Base-by-base conservation (phyloP, 768 basidiomycete genomes). In the Rhodotorula kratochvilovae region DNA sequence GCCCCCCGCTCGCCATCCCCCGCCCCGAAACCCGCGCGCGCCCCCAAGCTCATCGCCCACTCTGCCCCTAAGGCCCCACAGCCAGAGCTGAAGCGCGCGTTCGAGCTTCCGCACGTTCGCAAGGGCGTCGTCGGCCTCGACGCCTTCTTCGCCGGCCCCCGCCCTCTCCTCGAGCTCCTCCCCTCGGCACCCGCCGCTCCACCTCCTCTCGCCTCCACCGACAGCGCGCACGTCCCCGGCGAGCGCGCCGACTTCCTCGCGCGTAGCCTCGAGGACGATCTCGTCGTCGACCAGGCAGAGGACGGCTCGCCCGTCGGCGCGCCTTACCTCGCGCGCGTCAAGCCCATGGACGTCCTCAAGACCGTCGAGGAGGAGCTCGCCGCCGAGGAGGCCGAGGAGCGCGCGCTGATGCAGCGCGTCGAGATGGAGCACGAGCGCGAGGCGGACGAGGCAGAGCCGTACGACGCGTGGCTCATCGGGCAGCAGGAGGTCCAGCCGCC, bases 151-250 rank as follows among this genome's bases (percentile, higher is more conserved):
- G 57, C 73, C 11, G 51, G 59, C 21, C 73, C 71, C 46, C 73
- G 73, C 16, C 73, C 73, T 4, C 70, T 75, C 46, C 73, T 75
- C 67, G 73, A 75, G 58, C 70, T 75, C 12, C 33, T 75, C 36
- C 59, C 58, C 35, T 69, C 45, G 53, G 51, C 33, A 61, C 65
- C 42, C 63, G 73, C 57, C 63, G 69, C 31, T 54, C 46, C 46
- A 63, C 63, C 36, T 19, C 46, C n/a, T 23, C 27, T 17, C 17
- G 39, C 16, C 21, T 33, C 12, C 29, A 51, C 36, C 19, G 54
- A 62, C 36, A 33, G 42, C 39, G 58, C 62, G 8, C n/a, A 55
- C 19, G 62, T 56, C 25, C 48, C 60, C 11, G 59, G 65, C 19
- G 42, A 43, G 43, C 39, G 23, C 12, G 2, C 10, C 46, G 50